Evolutionary conservation across 2,329 filamentous ascomycete species (phyloP), one percentile per base, ranked within the genome.

Genomic region (Aspergillus sp.): DNA sequence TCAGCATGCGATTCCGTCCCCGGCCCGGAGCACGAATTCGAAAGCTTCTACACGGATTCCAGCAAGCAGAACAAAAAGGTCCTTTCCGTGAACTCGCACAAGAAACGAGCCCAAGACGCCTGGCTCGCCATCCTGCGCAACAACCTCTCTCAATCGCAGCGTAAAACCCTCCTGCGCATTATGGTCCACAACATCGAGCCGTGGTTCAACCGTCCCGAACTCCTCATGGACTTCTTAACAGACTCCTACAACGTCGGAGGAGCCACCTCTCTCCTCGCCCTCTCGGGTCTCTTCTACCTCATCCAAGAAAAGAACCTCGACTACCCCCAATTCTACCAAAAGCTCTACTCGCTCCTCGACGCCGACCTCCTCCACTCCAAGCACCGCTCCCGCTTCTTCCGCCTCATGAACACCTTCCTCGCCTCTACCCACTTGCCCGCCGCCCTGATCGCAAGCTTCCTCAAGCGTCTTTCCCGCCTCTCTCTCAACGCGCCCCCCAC

Each of bases 201-300:
- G 0, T 96, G 92, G 91, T 97, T 98, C 77, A 85, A 83, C 51
- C 91, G 92, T 63, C 90, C 92, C 1, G 94, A 98, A 72, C 83
- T 96, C 43, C 84, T 99, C 36, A 92, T 97, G 83, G 95, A 99
- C 79, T 99, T 98, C 76, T 80, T 99, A 58, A 97, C 92, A n/a
- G 91, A 95, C 78, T 96, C 89, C 30, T 98, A 96, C 79, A 85
- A 97, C 69, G 81, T 88, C 7, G 92, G 94, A 55, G 95, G 95
- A 48, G 90, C 92, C 13, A 92, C 89, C 51, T 94, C 95, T 4
- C 83, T 99, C 4, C 84, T 97, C 19, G 92, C 96, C 1, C 82
- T 99, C 1, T 96, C 91, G 0, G 95, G 95, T 55, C 88, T 99
- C 49, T 99, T 97, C 80, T 95, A 96, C 74, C 85, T 99, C 55